These are phyloP conservation scores for Piper betle DNA, from an alignment of 164 flowering plant species.

Conservation along the genomic window DNA sequence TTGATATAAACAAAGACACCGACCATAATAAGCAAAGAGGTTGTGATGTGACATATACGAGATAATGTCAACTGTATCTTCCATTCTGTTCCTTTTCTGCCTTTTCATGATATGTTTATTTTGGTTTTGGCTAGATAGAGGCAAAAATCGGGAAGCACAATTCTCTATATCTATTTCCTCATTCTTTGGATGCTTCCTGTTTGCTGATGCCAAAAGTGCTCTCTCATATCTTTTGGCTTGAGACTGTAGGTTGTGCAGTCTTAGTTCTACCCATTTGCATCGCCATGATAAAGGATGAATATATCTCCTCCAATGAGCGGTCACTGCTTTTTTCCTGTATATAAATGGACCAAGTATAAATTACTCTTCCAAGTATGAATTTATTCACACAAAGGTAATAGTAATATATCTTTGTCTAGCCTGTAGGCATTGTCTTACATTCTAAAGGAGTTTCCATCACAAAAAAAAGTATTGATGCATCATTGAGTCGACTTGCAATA, in stretches of 20 bases:
- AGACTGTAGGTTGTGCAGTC: constrained; percentile 51
- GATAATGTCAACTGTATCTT: constrained; percentile 40
- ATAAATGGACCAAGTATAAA: not conserved
- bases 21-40: constrained; percentile 76
- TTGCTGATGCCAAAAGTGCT: constrained; percentile 29
- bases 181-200: constrained; percentile 18
- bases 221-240: constrained; percentile 48
- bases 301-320: constrained; percentile 74
- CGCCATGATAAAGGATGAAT: constrained; percentile 78
- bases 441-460: too few relatives aligned
- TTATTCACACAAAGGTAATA: too few relatives aligned
- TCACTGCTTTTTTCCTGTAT: constrained; percentile 67
- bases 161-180: constrained; percentile 24
- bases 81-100: constrained; percentile 62
- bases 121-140: constrained; percentile 27
- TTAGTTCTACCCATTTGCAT: constrained; percentile 72
- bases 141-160: constrained; percentile 42
- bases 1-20: constrained; percentile 3
- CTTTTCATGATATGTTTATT: constrained; percentile 44
- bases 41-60: constrained; percentile 62
- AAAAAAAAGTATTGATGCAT: too few relatives aligned
- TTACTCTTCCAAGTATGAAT: too few relatives aligned
- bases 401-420: too few relatives aligned
- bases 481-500: too few relatives aligned
- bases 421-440: too few relatives aligned